These are phyloP conservation scores for Mitragyna speciosa DNA, from an alignment of 257 asterid genomes.

Conservation along the genomic window DNA sequence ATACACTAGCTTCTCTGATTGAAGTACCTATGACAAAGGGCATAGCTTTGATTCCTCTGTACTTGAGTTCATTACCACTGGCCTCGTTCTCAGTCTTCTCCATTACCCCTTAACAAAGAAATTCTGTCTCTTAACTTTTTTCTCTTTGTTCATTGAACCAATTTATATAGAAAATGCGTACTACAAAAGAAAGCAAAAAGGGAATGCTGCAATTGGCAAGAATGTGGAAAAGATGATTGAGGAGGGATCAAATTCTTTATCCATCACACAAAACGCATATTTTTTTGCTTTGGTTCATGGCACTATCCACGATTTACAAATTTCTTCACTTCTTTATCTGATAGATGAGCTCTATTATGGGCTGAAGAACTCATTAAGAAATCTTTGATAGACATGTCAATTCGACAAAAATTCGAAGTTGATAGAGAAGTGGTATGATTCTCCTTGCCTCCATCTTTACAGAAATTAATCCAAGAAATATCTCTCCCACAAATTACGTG, in stretches of 20 bases:
- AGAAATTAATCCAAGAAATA: too few species aligned
- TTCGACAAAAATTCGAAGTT: too few species aligned
- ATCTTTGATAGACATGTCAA: neutral
- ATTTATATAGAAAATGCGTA: neutral
- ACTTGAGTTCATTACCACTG: constrained; percentile 4
- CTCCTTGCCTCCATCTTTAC: too few species aligned
- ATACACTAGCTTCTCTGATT: neutral
- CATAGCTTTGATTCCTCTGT: constrained; percentile 37
- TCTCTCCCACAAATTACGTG: too few species aligned
- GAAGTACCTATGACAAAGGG: constrained; percentile 27
- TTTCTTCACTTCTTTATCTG: neutral
- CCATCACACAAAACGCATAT: neutral
- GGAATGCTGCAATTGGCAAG: neutral
- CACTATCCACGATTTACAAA: neutral
- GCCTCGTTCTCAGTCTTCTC: constrained; percentile 1
- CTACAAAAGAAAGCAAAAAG: too few species aligned
- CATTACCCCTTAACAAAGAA: neutral
- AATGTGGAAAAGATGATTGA: too few species aligned
- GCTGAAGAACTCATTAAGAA: neutral
- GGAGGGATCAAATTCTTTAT: neutral
- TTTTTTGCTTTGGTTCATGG: neutral
- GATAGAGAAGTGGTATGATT: too few species aligned
- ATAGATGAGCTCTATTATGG: too few species aligned
- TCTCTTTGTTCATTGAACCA: neutral
- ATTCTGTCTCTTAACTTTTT: neutral